Evolutionary conservation across 2,329 filamentous ascomycete genomes (phyloP).

Genomic region (Epichloe amarillans): DNA sequence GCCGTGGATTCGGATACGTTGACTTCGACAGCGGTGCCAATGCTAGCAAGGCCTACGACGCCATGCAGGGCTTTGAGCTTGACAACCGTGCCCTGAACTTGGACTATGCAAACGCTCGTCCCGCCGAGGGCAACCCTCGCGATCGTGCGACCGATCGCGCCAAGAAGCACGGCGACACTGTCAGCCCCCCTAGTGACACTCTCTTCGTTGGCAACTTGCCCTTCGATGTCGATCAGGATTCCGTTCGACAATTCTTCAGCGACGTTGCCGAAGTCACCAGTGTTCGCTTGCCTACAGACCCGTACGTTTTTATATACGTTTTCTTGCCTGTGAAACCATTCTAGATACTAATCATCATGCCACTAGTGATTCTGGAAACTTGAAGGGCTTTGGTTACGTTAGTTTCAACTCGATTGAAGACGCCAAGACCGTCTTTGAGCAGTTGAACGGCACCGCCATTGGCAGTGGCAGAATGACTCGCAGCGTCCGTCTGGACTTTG

Average conservation of each 20-base stretch:
- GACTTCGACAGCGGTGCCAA: constrained; percentile 61
- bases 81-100: constrained; percentile 66
- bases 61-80: constrained; percentile 61
- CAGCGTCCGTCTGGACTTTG: constrained; percentile 71
- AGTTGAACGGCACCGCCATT: constrained; percentile 52
- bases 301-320: constrained; percentile 29
- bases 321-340: neutral
- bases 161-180: constrained; percentile 61
- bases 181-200: constrained; percentile 71
- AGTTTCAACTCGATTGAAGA: constrained; percentile 73
- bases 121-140: constrained; percentile 36
- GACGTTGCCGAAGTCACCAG: constrained; percentile 59
- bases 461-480: constrained; percentile 57
- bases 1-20: constrained; percentile 88
- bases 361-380: constrained; percentile 57
- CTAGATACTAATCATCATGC: neutral
- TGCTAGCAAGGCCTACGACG: constrained; percentile 58
- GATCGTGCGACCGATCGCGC: constrained; percentile 51
- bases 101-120: constrained; percentile 60
- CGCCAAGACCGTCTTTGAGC: constrained; percentile 59
- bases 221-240: constrained; percentile 69
- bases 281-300: constrained; percentile 79
- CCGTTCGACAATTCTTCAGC: constrained; percentile 60
- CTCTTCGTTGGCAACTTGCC: constrained; percentile 86
- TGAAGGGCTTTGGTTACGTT: constrained; percentile 90